These are phyloP conservation scores for Trichaptum fuscoviolaceum DNA, from an alignment of 768 basidiomycete species.

Conservation along the genomic window DNA sequence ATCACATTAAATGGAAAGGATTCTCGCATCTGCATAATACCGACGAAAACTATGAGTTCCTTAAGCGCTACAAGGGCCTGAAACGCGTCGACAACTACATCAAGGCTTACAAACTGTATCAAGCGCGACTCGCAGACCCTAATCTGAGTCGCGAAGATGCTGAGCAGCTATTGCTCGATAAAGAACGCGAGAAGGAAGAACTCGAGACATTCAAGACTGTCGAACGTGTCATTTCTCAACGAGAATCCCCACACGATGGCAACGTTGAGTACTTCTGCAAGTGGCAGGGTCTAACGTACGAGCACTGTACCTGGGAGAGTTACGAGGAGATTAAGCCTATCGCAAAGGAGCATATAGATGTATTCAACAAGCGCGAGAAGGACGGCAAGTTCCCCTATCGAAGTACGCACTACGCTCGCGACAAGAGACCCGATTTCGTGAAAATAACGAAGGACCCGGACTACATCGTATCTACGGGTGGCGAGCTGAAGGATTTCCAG, in stretches of 20 bases:
- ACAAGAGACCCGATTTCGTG: constrained; percentile 70
- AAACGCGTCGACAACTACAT: constrained; percentile 99
- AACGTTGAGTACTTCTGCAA: constrained; percentile 92
- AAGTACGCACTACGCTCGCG: constrained; percentile 60
- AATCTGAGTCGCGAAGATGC: constrained; percentile 79
- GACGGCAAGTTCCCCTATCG: constrained; percentile 84
- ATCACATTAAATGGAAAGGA: constrained; percentile 99
- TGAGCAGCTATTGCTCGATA: constrained; percentile 84
- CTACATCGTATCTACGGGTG: constrained; percentile 74
- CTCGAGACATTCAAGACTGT: constrained; percentile 87
- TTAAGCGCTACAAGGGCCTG: constrained; percentile 91
- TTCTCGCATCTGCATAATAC: constrained; percentile 99
- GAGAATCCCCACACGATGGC: constrained; percentile 50
- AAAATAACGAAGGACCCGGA: constrained; percentile 86
- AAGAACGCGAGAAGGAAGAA: constrained; percentile 88
- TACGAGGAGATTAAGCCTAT: constrained; percentile 74
- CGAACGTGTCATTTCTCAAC: constrained; percentile 82
- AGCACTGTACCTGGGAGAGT: constrained; percentile 94
- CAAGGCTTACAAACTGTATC: constrained; percentile 78
- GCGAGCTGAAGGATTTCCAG: constrained; percentile 95
- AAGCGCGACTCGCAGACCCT: constrained; percentile 56
- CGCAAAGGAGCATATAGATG: constrained; percentile 73
- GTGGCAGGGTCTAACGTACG: constrained; percentile 91
- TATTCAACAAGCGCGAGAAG: constrained; percentile 69
- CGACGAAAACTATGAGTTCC: constrained; percentile 95